Evolutionary conservation across 1,284 basidiomycete species (phyloP).

Genomic region (Heliocybe sulcata): DNA sequence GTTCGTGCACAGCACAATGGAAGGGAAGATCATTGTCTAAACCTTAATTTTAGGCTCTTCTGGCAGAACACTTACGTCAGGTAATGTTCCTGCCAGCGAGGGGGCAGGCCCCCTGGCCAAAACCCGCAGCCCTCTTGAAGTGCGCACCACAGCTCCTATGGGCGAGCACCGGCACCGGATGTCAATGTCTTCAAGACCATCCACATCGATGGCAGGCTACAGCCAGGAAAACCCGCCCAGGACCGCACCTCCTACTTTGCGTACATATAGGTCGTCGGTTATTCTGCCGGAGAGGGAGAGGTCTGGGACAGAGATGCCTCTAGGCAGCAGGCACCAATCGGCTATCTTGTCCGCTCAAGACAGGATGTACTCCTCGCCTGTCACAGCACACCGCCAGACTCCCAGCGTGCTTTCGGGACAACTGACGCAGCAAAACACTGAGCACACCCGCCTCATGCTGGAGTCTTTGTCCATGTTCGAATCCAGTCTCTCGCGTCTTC

Average conservation of each 20-base stretch:
- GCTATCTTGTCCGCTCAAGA: neutral
- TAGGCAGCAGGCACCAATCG: slow-evolving; percentile 2
- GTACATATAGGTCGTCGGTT: slow-evolving; percentile 25
- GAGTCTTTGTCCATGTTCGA: slow-evolving; percentile 69
- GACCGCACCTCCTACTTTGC: slow-evolving; percentile 26
- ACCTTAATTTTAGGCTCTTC: neutral
- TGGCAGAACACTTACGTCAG: neutral
- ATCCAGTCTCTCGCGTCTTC: slow-evolving; percentile 45
- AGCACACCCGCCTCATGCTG: slow-evolving; percentile 61
- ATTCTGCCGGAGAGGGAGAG: slow-evolving; percentile 13
- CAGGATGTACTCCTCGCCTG: neutral
- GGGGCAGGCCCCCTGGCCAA: slow-evolving; percentile 8
- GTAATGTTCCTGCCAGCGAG: slow-evolving; percentile 9
- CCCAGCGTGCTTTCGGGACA: slow-evolving; percentile 5
- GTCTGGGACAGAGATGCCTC: slow-evolving; percentile 15
- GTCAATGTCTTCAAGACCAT: slow-evolving; percentile 24
- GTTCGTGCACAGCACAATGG: neutral
- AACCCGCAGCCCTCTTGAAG: slow-evolving; percentile 14
- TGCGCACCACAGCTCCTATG: slow-evolving; percentile 12
- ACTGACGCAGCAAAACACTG: slow-evolving; percentile 24
- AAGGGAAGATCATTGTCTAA: neutral
- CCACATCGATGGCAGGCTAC: slow-evolving; percentile 44
- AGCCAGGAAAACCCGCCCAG: slow-evolving; percentile 24
- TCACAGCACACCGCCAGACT: neutral
- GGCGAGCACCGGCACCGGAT: slow-evolving; percentile 12